A percentile compares a stretch with the other conserved stretches of the same genome.
Evolutionary conservation across 2,329 filamentous ascomycete species (phyloP).

Genomic region (Emmonsiellopsis sp.): DNA sequence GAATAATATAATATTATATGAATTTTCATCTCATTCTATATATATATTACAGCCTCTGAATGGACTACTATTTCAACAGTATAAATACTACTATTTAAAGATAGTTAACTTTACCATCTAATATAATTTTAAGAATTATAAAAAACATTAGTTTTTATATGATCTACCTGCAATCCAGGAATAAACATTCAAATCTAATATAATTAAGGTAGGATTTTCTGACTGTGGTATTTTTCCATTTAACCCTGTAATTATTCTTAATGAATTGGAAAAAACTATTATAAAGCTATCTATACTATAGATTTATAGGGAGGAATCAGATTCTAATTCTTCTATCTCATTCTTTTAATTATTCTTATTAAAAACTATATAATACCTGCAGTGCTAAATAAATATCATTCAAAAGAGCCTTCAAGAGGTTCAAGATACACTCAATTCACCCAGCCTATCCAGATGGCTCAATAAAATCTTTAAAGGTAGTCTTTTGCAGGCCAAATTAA

Average conservation of each 20-base stretch:
- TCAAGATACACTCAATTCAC: neutral
- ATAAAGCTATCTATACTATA: too few relatives aligned
- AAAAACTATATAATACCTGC: neutral
- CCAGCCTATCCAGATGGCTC: neutral
- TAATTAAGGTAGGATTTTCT: too few relatives aligned
- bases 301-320: too few relatives aligned
- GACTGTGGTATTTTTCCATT: too few relatives aligned
- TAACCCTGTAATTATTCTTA: too few relatives aligned
- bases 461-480: neutral
- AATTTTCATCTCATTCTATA: conserved; percentile 5
- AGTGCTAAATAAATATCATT: neutral
- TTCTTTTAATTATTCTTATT: neutral
- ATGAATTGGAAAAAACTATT: too few relatives aligned
- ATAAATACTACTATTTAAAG: too few relatives aligned
- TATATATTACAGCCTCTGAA: conserved; percentile 5
- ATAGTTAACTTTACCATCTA: too few relatives aligned
- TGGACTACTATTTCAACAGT: neutral
- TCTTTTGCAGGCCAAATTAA: neutral
- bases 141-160: too few relatives aligned
- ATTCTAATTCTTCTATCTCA: neutral
- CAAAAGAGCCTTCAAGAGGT: neutral
- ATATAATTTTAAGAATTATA: too few relatives aligned
- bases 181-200: too few relatives aligned
- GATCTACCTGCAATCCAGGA: too few relatives aligned
- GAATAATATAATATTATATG: conserved; percentile 6